These are phyloP conservation scores for Trichoderma gamsii DNA, from an alignment of 495 filamentous ascomycete genomes.

Conservation along the genomic window DNA sequence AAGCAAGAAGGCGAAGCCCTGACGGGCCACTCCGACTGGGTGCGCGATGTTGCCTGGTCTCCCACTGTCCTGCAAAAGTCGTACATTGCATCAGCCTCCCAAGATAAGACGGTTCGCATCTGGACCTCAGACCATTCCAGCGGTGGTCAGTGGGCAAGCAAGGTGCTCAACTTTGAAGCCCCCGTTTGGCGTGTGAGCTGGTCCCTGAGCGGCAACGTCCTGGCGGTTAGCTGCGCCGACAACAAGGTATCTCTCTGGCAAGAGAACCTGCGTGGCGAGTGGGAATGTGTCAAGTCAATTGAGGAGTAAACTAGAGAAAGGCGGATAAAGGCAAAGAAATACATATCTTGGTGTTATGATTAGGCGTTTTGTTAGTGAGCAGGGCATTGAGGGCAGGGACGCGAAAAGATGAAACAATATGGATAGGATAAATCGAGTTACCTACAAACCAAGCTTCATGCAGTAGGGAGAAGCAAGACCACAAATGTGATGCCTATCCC, in stretches of 20 bases:
- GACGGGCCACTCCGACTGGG: constrained; percentile 89
- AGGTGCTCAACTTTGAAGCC: constrained; percentile 76
- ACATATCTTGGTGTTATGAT: constrained; percentile 6
- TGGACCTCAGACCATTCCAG: constrained; percentile 71
- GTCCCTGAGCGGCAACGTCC: constrained; percentile 94
- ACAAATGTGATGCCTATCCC: not conserved
- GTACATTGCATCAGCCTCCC: constrained; percentile 90
- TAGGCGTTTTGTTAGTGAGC: constrained; percentile 7
- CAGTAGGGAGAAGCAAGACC: not conserved
- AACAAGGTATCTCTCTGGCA: constrained; percentile 93
- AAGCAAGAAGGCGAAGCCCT: constrained; percentile 51
- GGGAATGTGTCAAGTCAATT: constrained; percentile 94
- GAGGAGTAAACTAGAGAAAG: constrained; percentile 59
- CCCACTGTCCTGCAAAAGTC: constrained; percentile 88
- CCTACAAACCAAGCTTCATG: not conserved
- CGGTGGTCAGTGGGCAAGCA: constrained; percentile 68
- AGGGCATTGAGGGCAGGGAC: not conserved
- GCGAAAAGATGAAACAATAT: not conserved
- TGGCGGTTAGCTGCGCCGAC: constrained; percentile 89
- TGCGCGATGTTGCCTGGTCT: constrained; percentile 94
- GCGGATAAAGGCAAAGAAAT: no score
- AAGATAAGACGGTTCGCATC: constrained; percentile 94
- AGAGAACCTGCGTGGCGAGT: constrained; percentile 71
- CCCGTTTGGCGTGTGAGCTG: constrained; percentile 96
- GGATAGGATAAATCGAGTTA: not conserved